Conservation (phyloP, 2,329 filamentous ascomycete genomes). For the Ceratocystis alfenasii region DNA sequence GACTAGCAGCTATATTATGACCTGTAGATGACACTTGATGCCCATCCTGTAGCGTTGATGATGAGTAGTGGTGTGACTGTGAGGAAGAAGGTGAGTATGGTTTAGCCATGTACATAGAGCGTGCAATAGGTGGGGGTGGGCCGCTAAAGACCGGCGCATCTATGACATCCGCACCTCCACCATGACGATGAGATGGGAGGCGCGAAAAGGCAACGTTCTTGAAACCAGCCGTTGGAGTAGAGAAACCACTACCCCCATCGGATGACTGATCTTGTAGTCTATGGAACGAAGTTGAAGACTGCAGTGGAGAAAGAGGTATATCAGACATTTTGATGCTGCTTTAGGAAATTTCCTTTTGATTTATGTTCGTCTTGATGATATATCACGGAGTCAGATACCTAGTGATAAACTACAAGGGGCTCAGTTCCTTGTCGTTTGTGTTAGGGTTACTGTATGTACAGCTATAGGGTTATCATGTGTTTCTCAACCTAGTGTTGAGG, state of each 20-base stretch:
- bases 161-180: not conserved
- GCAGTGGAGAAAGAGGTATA: conserved; percentile 16
- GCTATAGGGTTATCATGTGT: too few relatives aligned
- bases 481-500: too few relatives aligned
- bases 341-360: too few relatives aligned
- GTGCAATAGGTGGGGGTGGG: conserved; percentile 41
- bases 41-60: conserved; percentile 18
- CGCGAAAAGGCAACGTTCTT: conserved; percentile 18
- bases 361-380: too few relatives aligned
- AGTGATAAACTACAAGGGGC: too few relatives aligned
- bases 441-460: too few relatives aligned
- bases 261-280: not conserved
- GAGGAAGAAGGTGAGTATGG: conserved; percentile 23
- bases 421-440: too few relatives aligned
- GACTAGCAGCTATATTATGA: conserved; percentile 17
- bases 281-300: not conserved
- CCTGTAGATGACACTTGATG: conserved; percentile 7
- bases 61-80: conserved; percentile 22
- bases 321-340: conserved; percentile 14
- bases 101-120: conserved; percentile 29
- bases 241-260: not conserved
- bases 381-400: too few relatives aligned
- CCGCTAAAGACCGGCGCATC: conserved; percentile 34
- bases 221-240: not conserved
- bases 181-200: conserved; percentile 4